A percentile compares a stretch with the other conserved stretches of the same genome.
These are phyloP conservation scores for Salix udensis DNA, from an alignment of 345 rosid species.

Conservation along the genomic window DNA sequence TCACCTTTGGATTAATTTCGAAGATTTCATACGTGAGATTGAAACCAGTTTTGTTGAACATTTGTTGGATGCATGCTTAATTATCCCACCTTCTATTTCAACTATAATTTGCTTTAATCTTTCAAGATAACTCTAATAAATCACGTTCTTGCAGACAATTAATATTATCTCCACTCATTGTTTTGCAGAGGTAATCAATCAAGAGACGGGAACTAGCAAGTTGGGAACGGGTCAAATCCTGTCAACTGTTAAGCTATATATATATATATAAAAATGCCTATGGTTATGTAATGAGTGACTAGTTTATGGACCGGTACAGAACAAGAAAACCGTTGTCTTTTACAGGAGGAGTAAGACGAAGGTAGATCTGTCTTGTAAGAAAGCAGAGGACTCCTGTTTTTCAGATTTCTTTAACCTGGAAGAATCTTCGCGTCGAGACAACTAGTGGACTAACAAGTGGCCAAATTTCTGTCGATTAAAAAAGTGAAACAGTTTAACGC, in stretches of 20 bases:
- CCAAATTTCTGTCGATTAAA: slow-evolving; percentile 10
- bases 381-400: not conserved
- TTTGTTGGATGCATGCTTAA: too few relatives aligned
- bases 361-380: not conserved
- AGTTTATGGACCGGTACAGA: not conserved
- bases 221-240: not conserved
- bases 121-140: too few relatives aligned
- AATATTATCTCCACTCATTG: not conserved
- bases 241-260: not conserved
- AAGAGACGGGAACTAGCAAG: not conserved
- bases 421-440: slow-evolving; percentile 24
- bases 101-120: too few relatives aligned
- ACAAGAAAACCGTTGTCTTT: not conserved
- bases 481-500: not conserved
- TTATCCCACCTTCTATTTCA: too few relatives aligned
- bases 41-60: too few relatives aligned
- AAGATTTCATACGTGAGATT: too few relatives aligned
- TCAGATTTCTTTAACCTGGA: not conserved
- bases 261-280: not conserved
- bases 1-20: too few relatives aligned
- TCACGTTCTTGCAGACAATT: too few relatives aligned
- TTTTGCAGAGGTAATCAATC: not conserved
- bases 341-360: not conserved
- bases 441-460: slow-evolving; percentile 10
- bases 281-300: not conserved